A percentile compares a stretch with the other conserved stretches of the same genome.
These are phyloP conservation scores for Emmonsiellopsis sp. DNA, from an alignment of 2,329 filamentous ascomycete species.

Conservation along the genomic window DNA sequence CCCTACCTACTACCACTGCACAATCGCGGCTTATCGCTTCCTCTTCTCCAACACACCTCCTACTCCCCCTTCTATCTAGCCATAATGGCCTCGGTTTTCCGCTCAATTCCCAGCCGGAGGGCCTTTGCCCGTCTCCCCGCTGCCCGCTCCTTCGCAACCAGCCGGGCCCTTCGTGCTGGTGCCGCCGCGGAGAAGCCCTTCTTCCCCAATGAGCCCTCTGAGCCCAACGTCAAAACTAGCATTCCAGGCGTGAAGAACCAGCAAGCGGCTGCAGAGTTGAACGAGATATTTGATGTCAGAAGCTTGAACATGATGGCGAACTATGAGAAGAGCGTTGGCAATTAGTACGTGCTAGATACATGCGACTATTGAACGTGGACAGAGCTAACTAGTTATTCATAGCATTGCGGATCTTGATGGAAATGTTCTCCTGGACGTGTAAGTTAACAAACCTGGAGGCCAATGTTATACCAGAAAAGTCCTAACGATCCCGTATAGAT, in stretches of 20 bases:
- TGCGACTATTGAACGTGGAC: neutral
- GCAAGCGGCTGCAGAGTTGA: constrained; percentile 58
- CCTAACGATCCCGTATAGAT: constrained; percentile 39
- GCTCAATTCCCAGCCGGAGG: constrained; percentile 26
- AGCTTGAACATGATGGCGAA: constrained; percentile 76
- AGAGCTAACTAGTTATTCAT: neutral
- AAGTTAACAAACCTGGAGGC: constrained; percentile 15
- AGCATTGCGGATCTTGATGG: constrained; percentile 42
- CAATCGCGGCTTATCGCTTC: no score
- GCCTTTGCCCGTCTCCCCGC: constrained; percentile 24
- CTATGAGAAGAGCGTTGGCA: constrained; percentile 65
- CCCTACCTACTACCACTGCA: no score
- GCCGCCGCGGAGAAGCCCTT: constrained; percentile 32
- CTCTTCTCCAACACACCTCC: neutral
- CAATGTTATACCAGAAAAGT: neutral
- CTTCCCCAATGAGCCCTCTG: constrained; percentile 50
- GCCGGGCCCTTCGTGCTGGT: neutral
- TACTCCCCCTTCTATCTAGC: neutral
- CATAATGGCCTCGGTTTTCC: constrained; percentile 28
- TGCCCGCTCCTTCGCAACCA: constrained; percentile 17
- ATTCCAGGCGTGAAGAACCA: constrained; percentile 71
- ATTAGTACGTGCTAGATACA: constrained; percentile 48
- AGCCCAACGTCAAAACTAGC: constrained; percentile 44
- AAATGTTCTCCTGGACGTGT: constrained; percentile 43
- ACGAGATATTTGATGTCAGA: constrained; percentile 74